Evolutionary conservation across 108 stramenopile species (phyloP).

Genomic region (Cyclotella atomus): DNA sequence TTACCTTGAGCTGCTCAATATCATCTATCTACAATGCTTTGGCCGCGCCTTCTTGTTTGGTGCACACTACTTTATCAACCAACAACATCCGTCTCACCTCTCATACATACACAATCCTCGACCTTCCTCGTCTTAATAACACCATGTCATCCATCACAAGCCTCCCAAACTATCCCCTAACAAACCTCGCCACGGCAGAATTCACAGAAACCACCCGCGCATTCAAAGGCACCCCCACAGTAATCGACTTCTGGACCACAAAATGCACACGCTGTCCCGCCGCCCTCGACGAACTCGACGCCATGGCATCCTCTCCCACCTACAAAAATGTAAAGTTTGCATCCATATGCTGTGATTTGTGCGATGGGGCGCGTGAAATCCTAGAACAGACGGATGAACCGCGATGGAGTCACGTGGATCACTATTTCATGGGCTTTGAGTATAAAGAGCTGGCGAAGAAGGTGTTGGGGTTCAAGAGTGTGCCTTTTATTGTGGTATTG

Average conservation of each 20-base stretch:
- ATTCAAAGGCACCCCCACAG: constrained; percentile 66
- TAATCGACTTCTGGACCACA: constrained; percentile 94
- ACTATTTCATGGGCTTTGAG: constrained; percentile 79
- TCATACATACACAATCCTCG: too few species aligned
- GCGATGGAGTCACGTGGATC: constrained; percentile 73
- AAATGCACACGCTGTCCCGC: constrained; percentile 83
- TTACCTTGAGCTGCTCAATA: too few species aligned
- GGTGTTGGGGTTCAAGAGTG: constrained; percentile 73
- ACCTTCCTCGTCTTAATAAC: too few species aligned
- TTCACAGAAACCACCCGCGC: constrained; percentile 57
- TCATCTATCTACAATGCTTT: too few species aligned
- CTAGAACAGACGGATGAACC: constrained; percentile 73
- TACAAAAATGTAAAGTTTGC: constrained; percentile 75
- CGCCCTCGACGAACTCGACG: constrained; percentile 77
- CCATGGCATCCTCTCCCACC: constrained; percentile 56
- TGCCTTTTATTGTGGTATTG: constrained; percentile 87
- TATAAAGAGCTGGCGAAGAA: constrained; percentile 83
- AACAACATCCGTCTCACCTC: too few species aligned
- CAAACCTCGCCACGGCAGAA: constrained; percentile 73
- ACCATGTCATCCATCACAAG: constrained; percentile 20
- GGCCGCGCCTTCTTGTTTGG: too few species aligned
- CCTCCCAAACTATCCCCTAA: constrained; percentile 58
- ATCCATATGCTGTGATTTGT: constrained; percentile 83
- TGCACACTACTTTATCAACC: too few species aligned
- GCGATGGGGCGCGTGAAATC: constrained; percentile 87